Base-by-base conservation (phyloP, 176 grass and related monocot genomes). In the Avena sativa region DNA sequence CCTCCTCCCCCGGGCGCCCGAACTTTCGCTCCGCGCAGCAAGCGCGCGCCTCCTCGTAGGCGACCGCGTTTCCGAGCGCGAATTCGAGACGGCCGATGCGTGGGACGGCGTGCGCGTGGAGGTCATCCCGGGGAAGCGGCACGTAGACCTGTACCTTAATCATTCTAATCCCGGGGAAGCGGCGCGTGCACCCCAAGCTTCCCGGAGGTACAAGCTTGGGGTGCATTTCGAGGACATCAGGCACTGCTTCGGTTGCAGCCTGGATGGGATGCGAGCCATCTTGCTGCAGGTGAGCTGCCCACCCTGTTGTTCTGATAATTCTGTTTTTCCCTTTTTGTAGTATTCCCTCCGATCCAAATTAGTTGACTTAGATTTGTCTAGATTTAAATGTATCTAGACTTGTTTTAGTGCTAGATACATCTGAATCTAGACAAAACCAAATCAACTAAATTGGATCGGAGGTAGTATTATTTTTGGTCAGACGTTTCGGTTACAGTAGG, bases 51-150 rank as follows among this genome's bases (percentile, higher is more conserved):
- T 91, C 50, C 20, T 88, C 32, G 2, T 87, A 16, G 89, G 89
- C 28, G 67, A 88, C 20, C 85, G 85, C 38, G 40, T 91, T 8
- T 81, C 81, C 28, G 86, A 88, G 69, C 83, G 81, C 30, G 68
- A 85, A 57, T 47, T 94, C 17, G 87, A 92, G 86, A 79, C 66
- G 63, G 88, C 93, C 38, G 87, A 86, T 38, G 26, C 79, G 7
- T 98, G 92, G 92, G 87, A 92, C 19, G 69, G 85, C 76, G 93
- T 98, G 81, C 90, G 96, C 78, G 90, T 70, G 4, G 96, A 98
- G 82, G 78, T 98, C 49, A 95, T 98, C 71, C 88, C 87, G 52
- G 87, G 66, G 87, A 95, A 89, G 84, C 81, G 80, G 52, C 89
- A 89, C 28, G 66, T 98, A 85, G 90, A 94, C 82, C 23, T 98